A percentile compares a stretch with the other conserved stretches of the same genome.
phyloP scores from a whole-genome alignment of 257 asterid species.

The Henckelia pumila region DNA sequence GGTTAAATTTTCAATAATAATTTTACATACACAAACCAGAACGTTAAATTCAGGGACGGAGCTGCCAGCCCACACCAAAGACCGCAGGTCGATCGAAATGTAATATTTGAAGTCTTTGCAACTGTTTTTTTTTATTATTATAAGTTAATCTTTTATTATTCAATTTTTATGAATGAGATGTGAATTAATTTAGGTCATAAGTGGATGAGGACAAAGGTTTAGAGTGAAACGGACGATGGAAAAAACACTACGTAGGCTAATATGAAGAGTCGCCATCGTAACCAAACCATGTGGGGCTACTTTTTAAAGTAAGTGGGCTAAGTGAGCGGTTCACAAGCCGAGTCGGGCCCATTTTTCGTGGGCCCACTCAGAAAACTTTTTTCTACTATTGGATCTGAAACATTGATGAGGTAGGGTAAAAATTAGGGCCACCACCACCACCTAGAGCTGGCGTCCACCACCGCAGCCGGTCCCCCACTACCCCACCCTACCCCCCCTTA shows the following conservation, averaged over 20 bases:
- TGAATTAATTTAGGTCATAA: too few relatives aligned
- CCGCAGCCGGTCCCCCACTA: slow-evolving; percentile 16
- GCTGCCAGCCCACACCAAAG: too few relatives aligned
- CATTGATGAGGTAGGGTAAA: slow-evolving; percentile 25
- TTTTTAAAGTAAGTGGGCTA: slow-evolving; percentile 24
- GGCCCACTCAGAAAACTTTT: slow-evolving; percentile 19
- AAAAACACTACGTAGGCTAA: too few relatives aligned
- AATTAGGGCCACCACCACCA: slow-evolving; percentile 26
- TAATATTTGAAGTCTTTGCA: too few relatives aligned
- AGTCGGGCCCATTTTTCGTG: slow-evolving; percentile 21
- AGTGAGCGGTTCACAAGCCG: slow-evolving; percentile 26
- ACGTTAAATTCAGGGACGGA: too few relatives aligned
- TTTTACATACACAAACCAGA: too few relatives aligned
- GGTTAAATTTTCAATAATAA: too few relatives aligned
- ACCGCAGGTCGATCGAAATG: too few relatives aligned
- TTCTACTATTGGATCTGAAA: slow-evolving; percentile 11
- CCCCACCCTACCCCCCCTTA: slow-evolving; percentile 14
- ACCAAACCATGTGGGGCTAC: slow-evolving; percentile 39
- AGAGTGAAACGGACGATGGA: background rate
- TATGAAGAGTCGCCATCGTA: slow-evolving; percentile 32
- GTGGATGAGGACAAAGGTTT: too few relatives aligned
- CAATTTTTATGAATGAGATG: too few relatives aligned
- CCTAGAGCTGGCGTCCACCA: slow-evolving; percentile 44
- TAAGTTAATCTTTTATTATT: too few relatives aligned
- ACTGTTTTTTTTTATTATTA: too few relatives aligned